Evolutionary conservation across 176 grass and related monocot genomes (phyloP).

Genomic region (Aegilops tauschii): DNA sequence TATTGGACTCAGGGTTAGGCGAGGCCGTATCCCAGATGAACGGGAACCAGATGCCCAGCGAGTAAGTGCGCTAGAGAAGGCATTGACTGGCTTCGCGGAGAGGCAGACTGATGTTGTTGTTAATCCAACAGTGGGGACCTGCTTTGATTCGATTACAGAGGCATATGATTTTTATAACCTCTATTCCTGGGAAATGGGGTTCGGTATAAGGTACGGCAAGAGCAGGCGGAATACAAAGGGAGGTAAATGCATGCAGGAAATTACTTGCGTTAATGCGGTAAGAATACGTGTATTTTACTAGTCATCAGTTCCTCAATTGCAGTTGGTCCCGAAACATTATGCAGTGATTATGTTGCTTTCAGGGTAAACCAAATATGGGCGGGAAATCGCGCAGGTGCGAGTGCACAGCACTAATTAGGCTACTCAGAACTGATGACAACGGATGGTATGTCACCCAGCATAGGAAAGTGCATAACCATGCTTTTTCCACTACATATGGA

Average conservation of each 20-base stretch:
- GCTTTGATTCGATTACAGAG: background rate
- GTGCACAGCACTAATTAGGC: background rate
- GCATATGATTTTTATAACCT: conserved; percentile 16
- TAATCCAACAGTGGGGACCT: background rate
- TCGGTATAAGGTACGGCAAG: background rate
- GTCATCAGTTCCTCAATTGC: background rate
- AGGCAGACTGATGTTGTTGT: conserved; percentile 16
- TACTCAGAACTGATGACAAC: conserved; percentile 1
- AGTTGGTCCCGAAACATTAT: background rate
- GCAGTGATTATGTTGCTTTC: background rate
- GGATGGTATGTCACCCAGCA: conserved; percentile 19
- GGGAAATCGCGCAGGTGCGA: background rate
- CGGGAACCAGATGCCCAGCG: background rate
- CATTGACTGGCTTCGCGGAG: background rate
- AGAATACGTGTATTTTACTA: background rate
- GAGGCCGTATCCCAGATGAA: conserved; percentile 7
- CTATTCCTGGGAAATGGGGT: conserved; percentile 20
- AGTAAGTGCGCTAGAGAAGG: conserved; percentile 1
- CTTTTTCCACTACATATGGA: background rate
- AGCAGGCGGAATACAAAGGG: conserved; percentile 1
- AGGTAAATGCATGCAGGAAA: conserved; percentile 13
- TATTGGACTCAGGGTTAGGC: background rate
- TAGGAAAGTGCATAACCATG: conserved; percentile 2
- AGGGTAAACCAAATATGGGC: background rate
- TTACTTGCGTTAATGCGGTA: background rate